Percentiles rank a stretch among this genome's conserved stretches.
These are phyloP conservation scores for Hypoxylon sp. DNA, from an alignment of 2,329 filamentous ascomycete species.

Conservation along the genomic window DNA sequence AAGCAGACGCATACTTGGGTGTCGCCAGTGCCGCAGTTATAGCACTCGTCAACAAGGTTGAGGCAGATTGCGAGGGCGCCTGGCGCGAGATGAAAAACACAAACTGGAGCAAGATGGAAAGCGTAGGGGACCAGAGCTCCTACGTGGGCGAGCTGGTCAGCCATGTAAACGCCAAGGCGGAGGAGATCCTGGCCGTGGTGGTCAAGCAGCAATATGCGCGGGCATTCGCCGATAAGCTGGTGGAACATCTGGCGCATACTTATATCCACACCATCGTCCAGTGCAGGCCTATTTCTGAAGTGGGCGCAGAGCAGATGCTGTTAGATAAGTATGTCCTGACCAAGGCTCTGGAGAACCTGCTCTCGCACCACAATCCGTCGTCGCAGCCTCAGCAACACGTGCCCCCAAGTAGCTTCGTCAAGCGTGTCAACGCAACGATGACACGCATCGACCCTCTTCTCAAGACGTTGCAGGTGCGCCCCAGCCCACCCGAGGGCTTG, in stretches of 20 bases:
- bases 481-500: constrained; percentile 90
- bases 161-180: constrained; percentile 78
- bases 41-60: constrained; percentile 86
- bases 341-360: constrained; percentile 80
- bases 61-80: constrained; percentile 83
- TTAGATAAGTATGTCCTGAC: constrained; percentile 94
- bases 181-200: constrained; percentile 82
- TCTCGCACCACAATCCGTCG: constrained; percentile 72
- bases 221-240: constrained; percentile 95
- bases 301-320: constrained; percentile 96
- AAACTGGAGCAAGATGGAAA: constrained; percentile 94
- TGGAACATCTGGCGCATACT: constrained; percentile 84
- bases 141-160: constrained; percentile 88
- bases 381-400: constrained; percentile 54
- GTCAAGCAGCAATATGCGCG: constrained; percentile 94
- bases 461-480: constrained; percentile 95
- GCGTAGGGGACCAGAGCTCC: constrained; percentile 91
- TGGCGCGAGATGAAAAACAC: constrained; percentile 99
- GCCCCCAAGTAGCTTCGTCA: constrained; percentile 77
- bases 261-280: constrained; percentile 90
- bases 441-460: constrained; percentile 90
- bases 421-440: constrained; percentile 88
- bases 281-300: constrained; percentile 91
- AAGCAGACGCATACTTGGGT: constrained; percentile 95
- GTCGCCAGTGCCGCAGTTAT: constrained; percentile 91